Conservation (phyloP, 2,329 filamentous ascomycete species). For the Monosporascus sp. region DNA sequence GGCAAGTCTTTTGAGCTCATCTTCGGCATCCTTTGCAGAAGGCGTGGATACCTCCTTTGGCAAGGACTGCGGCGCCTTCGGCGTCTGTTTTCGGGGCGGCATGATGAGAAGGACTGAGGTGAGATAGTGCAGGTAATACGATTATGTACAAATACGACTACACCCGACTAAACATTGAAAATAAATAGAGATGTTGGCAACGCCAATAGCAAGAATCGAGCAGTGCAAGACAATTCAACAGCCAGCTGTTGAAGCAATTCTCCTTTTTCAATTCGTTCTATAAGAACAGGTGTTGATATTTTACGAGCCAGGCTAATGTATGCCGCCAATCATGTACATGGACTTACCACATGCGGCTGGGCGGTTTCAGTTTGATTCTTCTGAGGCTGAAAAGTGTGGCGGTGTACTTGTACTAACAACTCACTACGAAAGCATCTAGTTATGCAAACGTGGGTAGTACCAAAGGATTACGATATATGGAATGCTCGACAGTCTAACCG, state of each 20-base stretch:
- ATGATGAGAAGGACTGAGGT: slow-evolving; percentile 9
- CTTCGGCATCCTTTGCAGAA: slow-evolving; percentile 34
- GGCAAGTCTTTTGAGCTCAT: slow-evolving; percentile 48
- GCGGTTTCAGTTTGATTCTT: background rate
- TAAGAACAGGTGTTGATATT: slow-evolving; percentile 9
- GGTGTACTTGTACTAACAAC: background rate
- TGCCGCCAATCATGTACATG: background rate
- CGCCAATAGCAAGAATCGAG: too few species aligned
- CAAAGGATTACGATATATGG: too few species aligned
- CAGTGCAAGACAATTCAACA: slow-evolving; percentile 16
- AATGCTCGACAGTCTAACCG: too few species aligned
- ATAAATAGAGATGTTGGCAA: background rate
- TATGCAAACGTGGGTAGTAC: background rate
- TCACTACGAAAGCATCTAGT: background rate
- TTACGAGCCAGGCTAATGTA: background rate
- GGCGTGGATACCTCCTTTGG: slow-evolving; percentile 35
- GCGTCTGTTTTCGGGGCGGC: slow-evolving; percentile 23
- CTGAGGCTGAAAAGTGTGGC: background rate
- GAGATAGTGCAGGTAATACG: background rate
- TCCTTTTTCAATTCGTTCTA: slow-evolving; percentile 5
- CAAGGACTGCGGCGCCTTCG: slow-evolving; percentile 9
- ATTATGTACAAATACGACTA: background rate
- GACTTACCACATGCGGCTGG: background rate
- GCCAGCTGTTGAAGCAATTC: slow-evolving; percentile 24
- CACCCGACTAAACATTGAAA: background rate